These are phyloP conservation scores for Bruguiera sexangula DNA, from an alignment of 345 rosid species.

Conservation along the genomic window DNA sequence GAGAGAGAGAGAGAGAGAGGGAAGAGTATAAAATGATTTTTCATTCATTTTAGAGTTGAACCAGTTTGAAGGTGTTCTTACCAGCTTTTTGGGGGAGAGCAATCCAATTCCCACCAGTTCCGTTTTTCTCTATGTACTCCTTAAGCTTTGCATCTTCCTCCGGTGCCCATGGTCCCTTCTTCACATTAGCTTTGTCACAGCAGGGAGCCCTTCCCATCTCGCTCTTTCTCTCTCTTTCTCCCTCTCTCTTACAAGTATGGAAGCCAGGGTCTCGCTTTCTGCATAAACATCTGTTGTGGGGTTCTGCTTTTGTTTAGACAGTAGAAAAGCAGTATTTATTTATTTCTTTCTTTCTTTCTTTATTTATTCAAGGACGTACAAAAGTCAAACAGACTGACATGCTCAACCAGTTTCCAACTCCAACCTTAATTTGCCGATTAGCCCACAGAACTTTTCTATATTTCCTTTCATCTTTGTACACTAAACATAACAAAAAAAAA, in stretches of 20 bases:
- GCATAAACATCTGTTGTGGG: conserved; percentile 10
- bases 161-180: conserved; percentile 98
- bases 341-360: neutral
- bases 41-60: neutral
- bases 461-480: neutral
- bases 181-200: conserved; percentile 92
- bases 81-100: conserved; percentile 95
- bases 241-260: neutral
- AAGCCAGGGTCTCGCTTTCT: conserved; percentile 14
- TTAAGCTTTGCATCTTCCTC: conserved; percentile 91
- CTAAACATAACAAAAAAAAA: neutral
- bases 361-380: conserved; percentile 1
- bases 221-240: conserved; percentile 17
- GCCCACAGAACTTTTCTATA: conserved; percentile 30
- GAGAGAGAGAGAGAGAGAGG: neutral
- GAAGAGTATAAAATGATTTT: too few relatives aligned
- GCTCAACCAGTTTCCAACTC: conserved; percentile 28
- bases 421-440: conserved; percentile 2
- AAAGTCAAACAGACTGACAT: conserved; percentile 40
- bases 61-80: conserved; percentile 15
- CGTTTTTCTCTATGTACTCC: conserved; percentile 73
- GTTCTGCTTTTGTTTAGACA: conserved; percentile 16
- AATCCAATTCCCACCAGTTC: conserved; percentile 94
- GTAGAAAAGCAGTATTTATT: neutral
- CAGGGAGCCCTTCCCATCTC: conserved; percentile 97